phyloP scores from a whole-genome alignment of 805 yeast species.

The Saccharomycopsis babjevae region DNA sequence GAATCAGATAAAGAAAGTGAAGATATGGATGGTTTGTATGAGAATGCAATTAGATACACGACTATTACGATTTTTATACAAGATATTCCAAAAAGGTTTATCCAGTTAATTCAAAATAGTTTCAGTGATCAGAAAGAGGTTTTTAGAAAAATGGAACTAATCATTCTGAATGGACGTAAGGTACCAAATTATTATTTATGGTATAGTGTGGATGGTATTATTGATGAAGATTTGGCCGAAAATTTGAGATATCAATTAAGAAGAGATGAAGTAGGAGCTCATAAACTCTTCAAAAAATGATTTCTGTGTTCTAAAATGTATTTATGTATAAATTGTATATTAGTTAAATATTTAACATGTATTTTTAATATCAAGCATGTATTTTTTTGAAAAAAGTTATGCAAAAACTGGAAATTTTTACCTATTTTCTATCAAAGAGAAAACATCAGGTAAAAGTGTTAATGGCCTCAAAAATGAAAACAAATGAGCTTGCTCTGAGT shows the following conservation, averaged over 20 bases:
- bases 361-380: too few species aligned
- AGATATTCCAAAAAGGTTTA: constrained; percentile 55
- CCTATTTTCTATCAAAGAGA: too few species aligned
- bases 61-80: constrained; percentile 57
- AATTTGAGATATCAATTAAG: constrained; percentile 46
- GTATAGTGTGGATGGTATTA: constrained; percentile 73
- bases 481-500: too few species aligned
- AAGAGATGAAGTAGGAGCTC: constrained; percentile 36
- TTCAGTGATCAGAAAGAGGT: constrained; percentile 49
- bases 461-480: too few species aligned
- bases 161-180: constrained; percentile 50
- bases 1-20: constrained; percentile 3
- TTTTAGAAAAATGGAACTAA: constrained; percentile 47
- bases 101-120: constrained; percentile 57
- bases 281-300: not conserved
- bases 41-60: constrained; percentile 28
- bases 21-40: constrained; percentile 17
- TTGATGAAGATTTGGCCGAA: constrained; percentile 60
- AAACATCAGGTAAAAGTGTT: too few species aligned
- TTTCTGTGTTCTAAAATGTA: too few species aligned
- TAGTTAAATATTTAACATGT: too few species aligned
- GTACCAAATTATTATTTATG: constrained; percentile 58
- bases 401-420: too few species aligned
- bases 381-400: too few species aligned
- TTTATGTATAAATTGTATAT: too few species aligned